phyloP scores from a whole-genome alignment of 495 filamentous ascomycete species.

The Penicillium silybi region DNA sequence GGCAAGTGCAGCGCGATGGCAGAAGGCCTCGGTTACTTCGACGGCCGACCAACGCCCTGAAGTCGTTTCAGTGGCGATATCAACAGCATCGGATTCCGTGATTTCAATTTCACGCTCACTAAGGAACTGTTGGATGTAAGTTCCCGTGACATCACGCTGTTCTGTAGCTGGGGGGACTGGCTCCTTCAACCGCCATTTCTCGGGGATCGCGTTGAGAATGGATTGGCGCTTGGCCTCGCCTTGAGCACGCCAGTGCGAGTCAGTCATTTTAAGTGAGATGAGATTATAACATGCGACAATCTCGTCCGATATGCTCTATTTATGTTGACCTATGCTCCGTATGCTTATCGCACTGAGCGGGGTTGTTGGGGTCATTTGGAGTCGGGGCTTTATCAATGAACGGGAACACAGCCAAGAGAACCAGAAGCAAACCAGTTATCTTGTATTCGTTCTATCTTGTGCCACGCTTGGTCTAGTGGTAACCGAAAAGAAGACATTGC shows the following conservation, averaged over 20 bases:
- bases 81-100: constrained; percentile 50
- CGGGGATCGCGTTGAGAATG: constrained; percentile 52
- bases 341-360: constrained; percentile 10
- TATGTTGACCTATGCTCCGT: not conserved
- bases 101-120: constrained; percentile 52
- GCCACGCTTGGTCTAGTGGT: not conserved
- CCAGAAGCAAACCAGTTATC: not conserved
- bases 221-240: constrained; percentile 51
- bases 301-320: not conserved
- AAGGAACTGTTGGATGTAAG: constrained; percentile 56
- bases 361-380: constrained; percentile 20
- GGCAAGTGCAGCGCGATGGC: constrained; percentile 52
- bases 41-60: constrained; percentile 42
- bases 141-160: constrained; percentile 58
- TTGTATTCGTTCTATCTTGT: not conserved
- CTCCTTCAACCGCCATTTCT: constrained; percentile 50
- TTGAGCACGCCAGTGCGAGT: constrained; percentile 36
- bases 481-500: no score
- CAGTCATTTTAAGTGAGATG: constrained; percentile 8
- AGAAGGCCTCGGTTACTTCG: constrained; percentile 54
- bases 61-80: constrained; percentile 45
- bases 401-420: not conserved
- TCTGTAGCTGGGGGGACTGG: constrained; percentile 46
- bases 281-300: not conserved
- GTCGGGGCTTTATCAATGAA: constrained; percentile 1